phyloP scores from a whole-genome alignment of 1,139 yeast genomes.

The Hyphopichia wangnamkhiaoensis region DNA sequence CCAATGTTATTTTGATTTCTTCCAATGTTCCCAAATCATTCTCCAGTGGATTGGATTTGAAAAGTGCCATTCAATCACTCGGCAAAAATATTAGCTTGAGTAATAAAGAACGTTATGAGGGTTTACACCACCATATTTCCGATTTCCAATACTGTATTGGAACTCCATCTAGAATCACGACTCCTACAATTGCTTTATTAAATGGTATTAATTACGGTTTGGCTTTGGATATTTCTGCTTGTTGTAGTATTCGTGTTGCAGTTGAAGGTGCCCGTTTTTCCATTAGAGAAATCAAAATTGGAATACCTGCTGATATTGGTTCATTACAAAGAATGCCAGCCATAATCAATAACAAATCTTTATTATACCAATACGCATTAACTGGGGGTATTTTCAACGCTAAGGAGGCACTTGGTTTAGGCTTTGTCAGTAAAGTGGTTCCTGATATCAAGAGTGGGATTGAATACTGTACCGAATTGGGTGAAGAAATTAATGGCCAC shows the following conservation, averaged over 20 bases:
- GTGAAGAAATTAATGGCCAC: slow-evolving; percentile 47
- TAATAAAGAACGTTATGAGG: slow-evolving; percentile 22
- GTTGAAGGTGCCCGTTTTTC: slow-evolving; percentile 56
- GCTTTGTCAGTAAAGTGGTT: slow-evolving; percentile 52
- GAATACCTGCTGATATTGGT: slow-evolving; percentile 81
- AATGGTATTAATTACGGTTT: slow-evolving; percentile 59
- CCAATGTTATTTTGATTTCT: slow-evolving; percentile 56
- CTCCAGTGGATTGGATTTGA: slow-evolving; percentile 68
- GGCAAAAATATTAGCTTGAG: slow-evolving; percentile 11
- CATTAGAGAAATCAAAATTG: slow-evolving; percentile 71
- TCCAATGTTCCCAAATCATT: slow-evolving; percentile 60
- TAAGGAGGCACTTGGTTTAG: slow-evolving; percentile 56
- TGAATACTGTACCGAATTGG: slow-evolving; percentile 51
- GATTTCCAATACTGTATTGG: slow-evolving; percentile 62
- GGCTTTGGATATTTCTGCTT: slow-evolving; percentile 66
- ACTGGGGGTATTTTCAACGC: slow-evolving; percentile 62
- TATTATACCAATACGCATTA: slow-evolving; percentile 61
- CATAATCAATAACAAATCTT: slow-evolving; percentile 56
- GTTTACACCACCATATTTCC: slow-evolving; percentile 42
- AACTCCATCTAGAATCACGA: slow-evolving; percentile 45
- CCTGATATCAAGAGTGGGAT: slow-evolving; percentile 54
- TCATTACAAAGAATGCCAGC: slow-evolving; percentile 68
- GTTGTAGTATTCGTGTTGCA: slow-evolving; percentile 60
- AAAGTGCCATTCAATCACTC: slow-evolving; percentile 28
- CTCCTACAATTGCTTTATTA: slow-evolving; percentile 51